These are phyloP conservation scores for Ballota nigra DNA, from an alignment of 257 asterid species.

Conservation along the genomic window DNA sequence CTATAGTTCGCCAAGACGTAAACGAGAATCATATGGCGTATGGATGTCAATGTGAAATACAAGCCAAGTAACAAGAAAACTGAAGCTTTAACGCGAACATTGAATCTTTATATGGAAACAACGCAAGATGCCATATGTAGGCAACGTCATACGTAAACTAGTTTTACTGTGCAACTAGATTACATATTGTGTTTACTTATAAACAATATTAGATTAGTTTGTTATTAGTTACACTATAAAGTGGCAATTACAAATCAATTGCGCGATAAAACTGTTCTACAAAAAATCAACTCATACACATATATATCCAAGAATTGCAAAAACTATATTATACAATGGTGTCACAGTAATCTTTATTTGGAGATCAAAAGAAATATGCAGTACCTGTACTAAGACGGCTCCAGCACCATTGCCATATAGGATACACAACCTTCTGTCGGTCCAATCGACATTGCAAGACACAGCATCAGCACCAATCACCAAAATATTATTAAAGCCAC, in stretches of 20 bases:
- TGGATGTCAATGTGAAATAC: no score
- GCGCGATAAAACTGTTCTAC: no score
- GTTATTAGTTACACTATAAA: no score
- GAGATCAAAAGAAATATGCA: slow-evolving; percentile 4
- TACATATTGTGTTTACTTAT: no score
- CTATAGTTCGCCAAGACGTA: not conserved
- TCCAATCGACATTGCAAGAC: slow-evolving; percentile 93
- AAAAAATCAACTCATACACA: no score
- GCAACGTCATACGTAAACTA: no score
- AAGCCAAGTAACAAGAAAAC: not conserved
- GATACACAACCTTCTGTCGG: slow-evolving; percentile 91
- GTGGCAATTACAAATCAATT: no score
- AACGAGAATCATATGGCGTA: no score
- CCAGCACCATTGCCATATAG: slow-evolving; percentile 99
- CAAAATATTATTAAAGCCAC: slow-evolving; percentile 89
- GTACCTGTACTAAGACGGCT: slow-evolving; percentile 75
- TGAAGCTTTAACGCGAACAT: not conserved
- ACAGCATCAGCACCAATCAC: slow-evolving; percentile 96
- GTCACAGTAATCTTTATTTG: not conserved
- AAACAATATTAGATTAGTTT: no score
- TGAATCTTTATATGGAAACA: no score
- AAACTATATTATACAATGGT: not conserved
- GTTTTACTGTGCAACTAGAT: no score
- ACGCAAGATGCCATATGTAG: no score
- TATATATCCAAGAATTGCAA: not conserved